These are phyloP conservation scores for Aurantiochytrium sp. DNA, from an alignment of 108 stramenopile species.

Conservation along the genomic window DNA sequence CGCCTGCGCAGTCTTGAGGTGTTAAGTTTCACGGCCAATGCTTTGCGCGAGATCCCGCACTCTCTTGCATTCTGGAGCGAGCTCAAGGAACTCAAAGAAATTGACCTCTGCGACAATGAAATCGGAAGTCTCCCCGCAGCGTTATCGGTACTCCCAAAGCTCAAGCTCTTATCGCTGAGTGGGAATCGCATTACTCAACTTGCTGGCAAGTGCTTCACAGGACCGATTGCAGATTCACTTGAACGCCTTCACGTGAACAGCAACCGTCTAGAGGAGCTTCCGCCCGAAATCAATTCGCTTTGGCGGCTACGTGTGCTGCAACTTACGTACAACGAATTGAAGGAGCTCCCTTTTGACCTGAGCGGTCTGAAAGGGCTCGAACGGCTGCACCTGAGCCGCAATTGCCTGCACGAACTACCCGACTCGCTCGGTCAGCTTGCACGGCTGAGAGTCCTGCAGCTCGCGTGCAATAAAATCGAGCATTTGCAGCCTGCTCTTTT, in stretches of 20 bases:
- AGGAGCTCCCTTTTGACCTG: constrained; percentile 17
- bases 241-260: constrained; percentile 18
- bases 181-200: background rate
- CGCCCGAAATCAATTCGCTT: constrained; percentile 11
- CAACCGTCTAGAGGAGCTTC: constrained; percentile 32
- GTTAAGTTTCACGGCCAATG: background rate
- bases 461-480: constrained; percentile 33
- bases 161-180: background rate
- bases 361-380: background rate
- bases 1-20: background rate
- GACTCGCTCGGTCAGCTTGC: constrained; percentile 19
- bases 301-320: constrained; percentile 21
- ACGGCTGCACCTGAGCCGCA: constrained; percentile 22
- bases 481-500: constrained; percentile 21
- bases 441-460: constrained; percentile 21
- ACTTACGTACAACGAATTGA: constrained; percentile 26
- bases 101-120: background rate
- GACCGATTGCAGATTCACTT: background rate
- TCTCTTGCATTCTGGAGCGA: background rate
- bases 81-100: background rate
- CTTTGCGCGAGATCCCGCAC: background rate
- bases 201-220: background rate
- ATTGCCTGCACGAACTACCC: constrained; percentile 27
- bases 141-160: background rate
- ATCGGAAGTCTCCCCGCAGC: background rate